phyloP scores from a whole-genome alignment of 208 protist genomes.

The Trichomonas vaginalis region DNA sequence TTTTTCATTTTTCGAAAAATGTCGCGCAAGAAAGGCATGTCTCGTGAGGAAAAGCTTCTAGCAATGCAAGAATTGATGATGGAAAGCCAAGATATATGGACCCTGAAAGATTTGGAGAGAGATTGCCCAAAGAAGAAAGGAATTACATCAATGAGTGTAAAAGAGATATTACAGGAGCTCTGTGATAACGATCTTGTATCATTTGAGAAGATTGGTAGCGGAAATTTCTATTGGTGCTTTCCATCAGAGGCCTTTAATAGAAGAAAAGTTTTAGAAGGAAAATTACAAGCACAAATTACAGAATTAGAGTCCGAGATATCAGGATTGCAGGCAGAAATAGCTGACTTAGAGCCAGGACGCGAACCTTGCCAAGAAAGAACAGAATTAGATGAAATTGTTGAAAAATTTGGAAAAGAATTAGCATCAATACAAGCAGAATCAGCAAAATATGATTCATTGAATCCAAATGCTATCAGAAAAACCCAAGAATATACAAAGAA shows the following conservation, averaged over 20 bases:
- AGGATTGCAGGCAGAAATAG: not conserved
- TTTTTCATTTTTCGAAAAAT: not conserved
- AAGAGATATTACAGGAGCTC: not conserved
- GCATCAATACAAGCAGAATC: not conserved
- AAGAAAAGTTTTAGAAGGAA: not conserved
- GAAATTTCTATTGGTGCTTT: conserved; percentile 10
- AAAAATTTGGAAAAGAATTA: not conserved
- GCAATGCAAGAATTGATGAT: conserved; percentile 6
- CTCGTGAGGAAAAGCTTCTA: not conserved
- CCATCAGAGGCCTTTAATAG: not conserved
- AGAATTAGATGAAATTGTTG: not conserved
- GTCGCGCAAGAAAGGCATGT: not conserved
- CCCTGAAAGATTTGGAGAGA: not conserved
- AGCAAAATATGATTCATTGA: not conserved
- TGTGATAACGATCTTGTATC: not conserved
- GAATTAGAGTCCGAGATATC: not conserved
- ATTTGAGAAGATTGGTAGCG: conserved; percentile 10
- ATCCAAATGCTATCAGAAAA: not conserved
- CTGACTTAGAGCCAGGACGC: not conserved
- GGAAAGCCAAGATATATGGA: not conserved
- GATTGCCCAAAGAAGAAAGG: not conserved
- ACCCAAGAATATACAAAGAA: not conserved
- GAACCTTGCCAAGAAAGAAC: not conserved
- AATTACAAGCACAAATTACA: not conserved
- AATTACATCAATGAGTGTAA: not conserved